Evolutionary conservation across 257 asterid genomes (phyloP).

Genomic region (Rauvolfia tetraphylla): DNA sequence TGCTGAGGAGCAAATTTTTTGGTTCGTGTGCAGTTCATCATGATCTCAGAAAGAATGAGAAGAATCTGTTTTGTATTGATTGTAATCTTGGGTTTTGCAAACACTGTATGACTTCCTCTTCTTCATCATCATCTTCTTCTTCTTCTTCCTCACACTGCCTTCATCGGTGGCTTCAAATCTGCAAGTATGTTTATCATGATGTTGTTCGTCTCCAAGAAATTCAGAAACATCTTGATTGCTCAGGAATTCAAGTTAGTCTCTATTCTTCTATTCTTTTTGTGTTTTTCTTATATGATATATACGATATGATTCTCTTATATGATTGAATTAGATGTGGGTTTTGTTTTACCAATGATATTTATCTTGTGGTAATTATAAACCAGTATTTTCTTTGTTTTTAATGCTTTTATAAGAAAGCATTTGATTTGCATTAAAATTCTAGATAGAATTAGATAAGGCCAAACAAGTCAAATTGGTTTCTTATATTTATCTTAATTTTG

Average conservation of each 20-base stretch:
- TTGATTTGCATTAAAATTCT: too few species aligned
- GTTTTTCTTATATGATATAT: not conserved
- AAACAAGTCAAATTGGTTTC: not conserved
- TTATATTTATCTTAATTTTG: too few species aligned
- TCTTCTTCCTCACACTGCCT: conserved; percentile 20
- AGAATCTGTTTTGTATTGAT: conserved; percentile 67
- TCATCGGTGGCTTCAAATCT: conserved; percentile 61
- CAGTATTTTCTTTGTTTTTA: too few species aligned
- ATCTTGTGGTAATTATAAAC: not conserved
- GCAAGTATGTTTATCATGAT: conserved; percentile 72
- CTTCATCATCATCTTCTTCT: conserved; percentile 12
- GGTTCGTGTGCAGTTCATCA: conserved; percentile 47
- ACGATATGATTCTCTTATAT: not conserved
- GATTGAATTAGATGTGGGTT: not conserved
- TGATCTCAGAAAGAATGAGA: conserved; percentile 52
- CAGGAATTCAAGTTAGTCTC: conserved; percentile 53
- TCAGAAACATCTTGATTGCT: conserved; percentile 59
- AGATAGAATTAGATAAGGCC: not conserved
- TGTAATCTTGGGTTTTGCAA: conserved; percentile 54
- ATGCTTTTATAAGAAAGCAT: too few species aligned
- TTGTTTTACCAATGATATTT: not conserved
- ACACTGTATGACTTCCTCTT: conserved; percentile 44
- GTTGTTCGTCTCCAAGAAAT: conserved; percentile 70
- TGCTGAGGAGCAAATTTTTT: conserved; percentile 45
- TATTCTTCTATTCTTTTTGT: not conserved